Percentiles rank a stretch among this genome's conserved stretches.
phyloP scores from a whole-genome alignment of 202 grass and related monocot species.

The Cymbopogon flexuosus region DNA sequence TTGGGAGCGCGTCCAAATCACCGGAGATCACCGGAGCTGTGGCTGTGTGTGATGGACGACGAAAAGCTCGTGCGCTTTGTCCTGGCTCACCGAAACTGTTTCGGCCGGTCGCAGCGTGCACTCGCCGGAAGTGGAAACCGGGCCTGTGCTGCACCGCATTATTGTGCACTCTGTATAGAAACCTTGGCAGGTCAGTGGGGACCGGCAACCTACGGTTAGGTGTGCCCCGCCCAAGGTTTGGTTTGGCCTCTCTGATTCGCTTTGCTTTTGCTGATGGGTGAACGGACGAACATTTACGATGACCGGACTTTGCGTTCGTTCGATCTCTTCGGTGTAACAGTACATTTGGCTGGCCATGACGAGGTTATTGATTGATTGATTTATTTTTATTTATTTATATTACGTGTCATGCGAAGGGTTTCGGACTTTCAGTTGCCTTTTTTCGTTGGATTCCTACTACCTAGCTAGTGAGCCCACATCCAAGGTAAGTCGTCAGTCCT shows the following conservation, averaged over 20 bases:
- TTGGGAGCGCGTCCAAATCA: conserved; percentile 38
- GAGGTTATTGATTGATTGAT: no score
- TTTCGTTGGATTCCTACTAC: background rate
- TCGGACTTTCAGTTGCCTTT: no score
- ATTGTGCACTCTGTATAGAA: conserved; percentile 29
- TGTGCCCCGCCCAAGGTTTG: background rate
- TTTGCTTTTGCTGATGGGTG: background rate
- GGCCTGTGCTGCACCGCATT: background rate
- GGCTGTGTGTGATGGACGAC: background rate
- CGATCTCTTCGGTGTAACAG: background rate
- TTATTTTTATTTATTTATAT: no score
- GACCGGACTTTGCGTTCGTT: background rate
- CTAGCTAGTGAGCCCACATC: no score
- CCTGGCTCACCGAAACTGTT: conserved; percentile 11
- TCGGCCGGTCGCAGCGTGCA: background rate
- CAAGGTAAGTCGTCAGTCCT: no score
- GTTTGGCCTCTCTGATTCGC: background rate
- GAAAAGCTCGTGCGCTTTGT: conserved; percentile 29
- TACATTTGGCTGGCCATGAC: no score
- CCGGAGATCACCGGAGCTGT: background rate
- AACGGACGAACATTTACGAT: background rate
- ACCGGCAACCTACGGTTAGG: background rate
- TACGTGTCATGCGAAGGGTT: no score
- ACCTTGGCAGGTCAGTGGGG: background rate
- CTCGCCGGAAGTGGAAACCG: background rate